Percentiles rank a stretch among this genome's conserved stretches.
Evolutionary conservation across 345 rosid species (phyloP).

Genomic region (Lenwebbia sp.): DNA sequence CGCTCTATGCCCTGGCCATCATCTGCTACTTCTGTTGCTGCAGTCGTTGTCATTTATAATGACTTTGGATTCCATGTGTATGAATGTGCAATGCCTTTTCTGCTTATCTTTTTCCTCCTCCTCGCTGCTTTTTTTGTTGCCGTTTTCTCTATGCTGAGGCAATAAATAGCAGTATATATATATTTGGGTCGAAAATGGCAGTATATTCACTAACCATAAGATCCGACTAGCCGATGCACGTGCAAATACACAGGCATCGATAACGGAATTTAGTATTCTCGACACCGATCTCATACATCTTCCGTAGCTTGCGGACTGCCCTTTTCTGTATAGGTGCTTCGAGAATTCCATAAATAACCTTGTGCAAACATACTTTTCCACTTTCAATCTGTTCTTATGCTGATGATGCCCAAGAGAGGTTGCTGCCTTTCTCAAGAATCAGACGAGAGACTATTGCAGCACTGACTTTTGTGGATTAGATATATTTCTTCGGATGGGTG

Average conservation of each 20-base stretch:
- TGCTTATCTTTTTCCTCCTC: not conserved
- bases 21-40: not conserved
- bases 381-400: not conserved
- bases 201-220: not conserved
- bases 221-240: not conserved
- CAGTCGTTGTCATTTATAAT: not conserved
- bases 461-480: not conserved
- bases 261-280: not conserved
- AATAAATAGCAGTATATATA: not conserved
- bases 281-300: not conserved
- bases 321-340: not conserved
- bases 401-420: not conserved
- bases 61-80: not conserved
- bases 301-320: not conserved
- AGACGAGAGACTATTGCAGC: not conserved
- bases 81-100: not conserved
- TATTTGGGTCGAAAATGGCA: too few species aligned
- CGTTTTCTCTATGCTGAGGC: not conserved
- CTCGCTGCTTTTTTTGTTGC: not conserved
- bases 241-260: not conserved
- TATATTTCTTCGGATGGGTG: not conserved
- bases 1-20: not conserved
- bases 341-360: not conserved
- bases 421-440: not conserved
- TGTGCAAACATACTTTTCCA: not conserved